A percentile compares a stretch with the other conserved stretches of the same genome.
Evolutionary conservation across 1,139 yeast genomes (phyloP).

Genomic region (Scheffersomyces titani): DNA sequence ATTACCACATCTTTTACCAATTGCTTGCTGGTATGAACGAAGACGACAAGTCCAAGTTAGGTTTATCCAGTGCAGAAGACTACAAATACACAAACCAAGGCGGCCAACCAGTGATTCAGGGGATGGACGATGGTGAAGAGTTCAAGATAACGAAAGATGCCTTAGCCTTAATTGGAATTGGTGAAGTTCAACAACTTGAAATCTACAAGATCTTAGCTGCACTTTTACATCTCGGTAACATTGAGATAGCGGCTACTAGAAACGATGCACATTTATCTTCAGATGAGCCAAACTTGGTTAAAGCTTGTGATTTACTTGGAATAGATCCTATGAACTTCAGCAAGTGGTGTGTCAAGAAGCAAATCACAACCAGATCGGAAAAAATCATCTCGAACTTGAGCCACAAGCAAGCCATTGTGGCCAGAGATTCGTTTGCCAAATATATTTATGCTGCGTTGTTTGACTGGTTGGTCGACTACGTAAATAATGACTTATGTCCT

Average conservation of each 20-base stretch:
- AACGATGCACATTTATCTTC: slow-evolving; percentile 80
- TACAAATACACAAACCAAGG: slow-evolving; percentile 91
- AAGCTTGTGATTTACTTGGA: slow-evolving; percentile 86
- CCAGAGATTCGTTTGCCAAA: slow-evolving; percentile 95
- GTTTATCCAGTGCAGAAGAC: slow-evolving; percentile 65
- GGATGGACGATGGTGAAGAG: slow-evolving; percentile 81
- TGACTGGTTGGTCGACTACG: slow-evolving; percentile 90
- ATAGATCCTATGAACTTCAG: slow-evolving; percentile 73
- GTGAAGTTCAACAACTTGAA: slow-evolving; percentile 56
- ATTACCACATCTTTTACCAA: slow-evolving; percentile 95
- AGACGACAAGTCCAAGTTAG: slow-evolving; percentile 58
- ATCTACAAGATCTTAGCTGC: slow-evolving; percentile 86
- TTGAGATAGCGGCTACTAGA: slow-evolving; percentile 83
- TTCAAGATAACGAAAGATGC: slow-evolving; percentile 77
- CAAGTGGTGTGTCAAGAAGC: slow-evolving; percentile 93
- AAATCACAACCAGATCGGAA: slow-evolving; percentile 89
- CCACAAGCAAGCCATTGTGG: slow-evolving; percentile 84
- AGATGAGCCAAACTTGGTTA: slow-evolving; percentile 81
- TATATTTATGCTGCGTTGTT: slow-evolving; percentile 89
- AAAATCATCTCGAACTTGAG: slow-evolving; percentile 84
- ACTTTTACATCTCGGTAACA: slow-evolving; percentile 89
- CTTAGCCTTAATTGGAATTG: slow-evolving; percentile 75
- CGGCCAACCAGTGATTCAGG: slow-evolving; percentile 68
- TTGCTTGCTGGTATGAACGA: slow-evolving; percentile 73
- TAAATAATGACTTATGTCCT: slow-evolving; percentile 80